Evolutionary conservation across 163 green algal genomes (phyloP).

Genomic region (Prototheca stagnorum): DNA sequence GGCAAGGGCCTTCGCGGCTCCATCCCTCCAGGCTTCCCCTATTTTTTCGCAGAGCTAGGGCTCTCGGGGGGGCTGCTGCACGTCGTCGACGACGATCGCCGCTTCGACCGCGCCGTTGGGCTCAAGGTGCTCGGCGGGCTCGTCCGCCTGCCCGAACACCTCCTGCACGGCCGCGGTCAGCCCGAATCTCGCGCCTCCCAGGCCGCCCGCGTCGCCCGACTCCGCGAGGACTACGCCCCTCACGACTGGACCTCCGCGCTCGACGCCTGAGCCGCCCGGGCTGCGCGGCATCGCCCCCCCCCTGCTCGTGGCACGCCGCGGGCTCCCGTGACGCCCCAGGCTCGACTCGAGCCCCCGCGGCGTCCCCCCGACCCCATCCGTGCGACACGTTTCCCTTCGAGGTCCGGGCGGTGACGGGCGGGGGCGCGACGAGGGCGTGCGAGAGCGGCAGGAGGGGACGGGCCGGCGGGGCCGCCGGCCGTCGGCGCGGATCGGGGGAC

Average conservation of each 20-base stretch:
- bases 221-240: slow-evolving; percentile 43
- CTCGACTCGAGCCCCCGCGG: too few relatives aligned
- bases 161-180: slow-evolving; percentile 38
- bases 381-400: too few relatives aligned
- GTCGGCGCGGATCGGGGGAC: too few relatives aligned
- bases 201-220: slow-evolving; percentile 43
- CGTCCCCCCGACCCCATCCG: too few relatives aligned
- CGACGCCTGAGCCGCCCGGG: too few relatives aligned
- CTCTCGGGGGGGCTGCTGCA: slow-evolving; percentile 70
- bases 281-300: too few relatives aligned
- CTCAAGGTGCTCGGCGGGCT: slow-evolving; percentile 24
- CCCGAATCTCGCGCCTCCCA: slow-evolving; percentile 27
- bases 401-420: too few relatives aligned
- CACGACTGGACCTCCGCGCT: slow-evolving; percentile 73
- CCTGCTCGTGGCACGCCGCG: too few relatives aligned
- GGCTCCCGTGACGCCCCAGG: too few relatives aligned
- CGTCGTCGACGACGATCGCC: slow-evolving; percentile 82
- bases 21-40: slow-evolving; percentile 89
- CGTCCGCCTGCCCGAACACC: slow-evolving; percentile 39
- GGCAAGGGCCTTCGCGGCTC: slow-evolving; percentile 65
- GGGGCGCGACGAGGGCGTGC: too few relatives aligned
- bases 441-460: too few relatives aligned
- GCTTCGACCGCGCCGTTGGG: slow-evolving; percentile 38
- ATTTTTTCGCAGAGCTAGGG: slow-evolving; percentile 83
- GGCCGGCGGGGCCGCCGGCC: too few relatives aligned